A percentile compares a stretch with the other conserved stretches of the same genome.
Conservation (phyloP, 2,329 filamentous ascomycete genomes). For the Blastomyces parvus region DNA sequence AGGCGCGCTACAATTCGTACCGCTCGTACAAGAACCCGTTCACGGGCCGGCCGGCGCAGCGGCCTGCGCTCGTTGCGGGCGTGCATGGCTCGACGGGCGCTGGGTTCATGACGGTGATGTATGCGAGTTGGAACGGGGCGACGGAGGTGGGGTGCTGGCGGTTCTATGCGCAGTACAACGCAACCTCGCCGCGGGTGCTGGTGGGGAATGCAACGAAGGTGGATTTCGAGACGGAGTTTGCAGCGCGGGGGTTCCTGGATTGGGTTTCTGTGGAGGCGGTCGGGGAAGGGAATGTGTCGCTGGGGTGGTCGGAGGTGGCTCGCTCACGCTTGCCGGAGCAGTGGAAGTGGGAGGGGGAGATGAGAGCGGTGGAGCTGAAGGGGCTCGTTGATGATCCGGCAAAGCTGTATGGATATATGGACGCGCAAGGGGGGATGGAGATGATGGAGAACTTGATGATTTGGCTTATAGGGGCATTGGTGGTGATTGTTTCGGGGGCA, state of each 20-base stretch:
- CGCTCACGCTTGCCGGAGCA: slow-evolving; percentile 13
- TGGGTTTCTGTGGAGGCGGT: slow-evolving; percentile 26
- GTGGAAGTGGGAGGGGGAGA: slow-evolving; percentile 10
- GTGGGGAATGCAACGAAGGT: slow-evolving; percentile 25
- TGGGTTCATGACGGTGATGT: slow-evolving; percentile 23
- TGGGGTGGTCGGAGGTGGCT: slow-evolving; percentile 19
- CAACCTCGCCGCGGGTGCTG: slow-evolving; percentile 20
- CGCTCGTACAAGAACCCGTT: slow-evolving; percentile 33
- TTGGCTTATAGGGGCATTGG: background rate
- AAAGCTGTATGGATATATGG: background rate
- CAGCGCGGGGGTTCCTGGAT: slow-evolving; percentile 24
- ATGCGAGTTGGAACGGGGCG: slow-evolving; percentile 31
- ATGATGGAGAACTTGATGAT: too few species aligned
- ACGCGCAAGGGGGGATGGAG: background rate
- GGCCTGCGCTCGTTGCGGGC: slow-evolving; percentile 25
- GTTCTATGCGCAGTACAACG: slow-evolving; percentile 24
- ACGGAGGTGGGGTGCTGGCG: slow-evolving; percentile 30
- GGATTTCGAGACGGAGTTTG: slow-evolving; percentile 31
- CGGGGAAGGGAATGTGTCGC: slow-evolving; percentile 19
- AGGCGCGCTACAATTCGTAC: slow-evolving; percentile 29
- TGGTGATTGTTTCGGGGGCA: background rate
- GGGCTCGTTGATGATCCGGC: background rate
- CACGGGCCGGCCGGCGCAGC: slow-evolving; percentile 23
- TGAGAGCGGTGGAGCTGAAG: background rate
- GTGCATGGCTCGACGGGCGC: slow-evolving; percentile 22